A percentile compares a stretch with the other conserved stretches of the same genome.
Conservation (phyloP, 495 filamentous ascomycete genomes). For the Podospora australis region DNA sequence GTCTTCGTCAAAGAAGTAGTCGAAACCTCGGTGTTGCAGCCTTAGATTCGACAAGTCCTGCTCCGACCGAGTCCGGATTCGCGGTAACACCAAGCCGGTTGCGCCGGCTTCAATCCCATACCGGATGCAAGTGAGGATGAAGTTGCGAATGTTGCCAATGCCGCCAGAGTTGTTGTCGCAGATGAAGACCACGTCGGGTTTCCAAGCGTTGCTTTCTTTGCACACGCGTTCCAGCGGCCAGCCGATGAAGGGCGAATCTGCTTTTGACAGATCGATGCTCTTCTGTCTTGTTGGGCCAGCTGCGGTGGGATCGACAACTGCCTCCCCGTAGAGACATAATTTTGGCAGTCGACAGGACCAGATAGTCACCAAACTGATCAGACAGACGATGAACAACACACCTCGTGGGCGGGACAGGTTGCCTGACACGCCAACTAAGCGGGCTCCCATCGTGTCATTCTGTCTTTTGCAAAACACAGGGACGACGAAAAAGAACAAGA, state of each 20-base stretch:
- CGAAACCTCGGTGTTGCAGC: slow-evolving; percentile 26
- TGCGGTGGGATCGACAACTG: background rate
- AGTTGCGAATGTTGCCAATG: slow-evolving; percentile 48
- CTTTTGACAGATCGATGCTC: slow-evolving; percentile 27
- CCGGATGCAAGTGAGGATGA: slow-evolving; percentile 44
- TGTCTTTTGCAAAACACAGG: no score
- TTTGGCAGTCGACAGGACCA: slow-evolving; percentile 20
- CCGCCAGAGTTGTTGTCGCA: slow-evolving; percentile 50
- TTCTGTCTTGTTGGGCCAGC: background rate
- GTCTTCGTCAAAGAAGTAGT: slow-evolving; percentile 41
- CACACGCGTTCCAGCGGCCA: slow-evolving; percentile 44
- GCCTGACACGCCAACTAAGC: no score
- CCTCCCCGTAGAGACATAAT: slow-evolving; percentile 14
- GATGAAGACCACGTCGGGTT: slow-evolving; percentile 36
- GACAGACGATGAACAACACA: slow-evolving; percentile 10
- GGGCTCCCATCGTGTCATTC: no score
- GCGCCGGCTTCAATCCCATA: slow-evolving; percentile 47
- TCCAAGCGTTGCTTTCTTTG: slow-evolving; percentile 28
- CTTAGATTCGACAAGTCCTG: slow-evolving; percentile 29
- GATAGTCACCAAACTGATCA: slow-evolving; percentile 18
- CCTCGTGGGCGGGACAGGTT: slow-evolving; percentile 14
- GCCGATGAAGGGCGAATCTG: slow-evolving; percentile 35
- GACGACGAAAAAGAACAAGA: no score
- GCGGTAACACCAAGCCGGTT: slow-evolving; percentile 37
- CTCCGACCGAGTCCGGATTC: slow-evolving; percentile 29